A percentile compares a stretch with the other conserved stretches of the same genome.
Conservation (phyloP, 2,329 filamentous ascomycete genomes). For the Didymella pomorum region DNA sequence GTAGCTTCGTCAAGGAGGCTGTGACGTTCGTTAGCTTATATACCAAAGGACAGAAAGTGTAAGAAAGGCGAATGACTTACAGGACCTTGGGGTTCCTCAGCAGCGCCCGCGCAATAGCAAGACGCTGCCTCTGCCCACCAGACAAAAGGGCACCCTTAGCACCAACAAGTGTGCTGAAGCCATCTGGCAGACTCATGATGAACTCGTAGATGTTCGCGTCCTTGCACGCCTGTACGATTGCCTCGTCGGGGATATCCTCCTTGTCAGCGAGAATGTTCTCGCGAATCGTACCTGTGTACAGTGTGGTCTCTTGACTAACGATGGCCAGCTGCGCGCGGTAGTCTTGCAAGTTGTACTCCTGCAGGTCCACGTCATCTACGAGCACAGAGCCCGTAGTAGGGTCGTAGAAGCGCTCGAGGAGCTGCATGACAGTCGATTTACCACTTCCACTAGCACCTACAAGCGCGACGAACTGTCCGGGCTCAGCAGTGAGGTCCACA, state of each 20-base stretch:
- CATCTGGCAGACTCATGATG: constrained; percentile 62
- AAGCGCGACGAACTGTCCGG: constrained; percentile 84
- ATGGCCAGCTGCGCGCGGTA: constrained; percentile 87
- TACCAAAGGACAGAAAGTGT: no score
- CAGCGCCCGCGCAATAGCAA: constrained; percentile 93
- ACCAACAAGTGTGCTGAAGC: constrained; percentile 85
- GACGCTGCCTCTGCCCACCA: constrained; percentile 93
- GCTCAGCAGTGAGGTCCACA: constrained; percentile 75
- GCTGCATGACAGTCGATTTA: constrained; percentile 90
- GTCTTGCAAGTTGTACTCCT: constrained; percentile 76
- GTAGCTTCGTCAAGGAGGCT: constrained; percentile 52
- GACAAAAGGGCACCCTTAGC: constrained; percentile 71
- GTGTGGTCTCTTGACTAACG: constrained; percentile 93
- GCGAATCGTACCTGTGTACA: constrained; percentile 90
- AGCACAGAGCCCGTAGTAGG: constrained; percentile 80
- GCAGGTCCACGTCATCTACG: constrained; percentile 84
- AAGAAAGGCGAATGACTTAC: constrained; percentile 70
- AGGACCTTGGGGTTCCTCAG: constrained; percentile 90
- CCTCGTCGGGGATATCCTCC: constrained; percentile 73
- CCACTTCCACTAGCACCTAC: constrained; percentile 95
- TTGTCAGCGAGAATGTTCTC: constrained; percentile 79
- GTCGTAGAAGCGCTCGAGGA: constrained; percentile 95
- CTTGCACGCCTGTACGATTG: constrained; percentile 79
- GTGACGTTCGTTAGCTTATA: constrained; percentile 13
- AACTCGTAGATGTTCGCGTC: constrained; percentile 61